Evolutionary conservation across 208 protist genomes (phyloP), one percentile per base, ranked within the genome.

Genomic region (Trypanosoma melophagium): DNA sequence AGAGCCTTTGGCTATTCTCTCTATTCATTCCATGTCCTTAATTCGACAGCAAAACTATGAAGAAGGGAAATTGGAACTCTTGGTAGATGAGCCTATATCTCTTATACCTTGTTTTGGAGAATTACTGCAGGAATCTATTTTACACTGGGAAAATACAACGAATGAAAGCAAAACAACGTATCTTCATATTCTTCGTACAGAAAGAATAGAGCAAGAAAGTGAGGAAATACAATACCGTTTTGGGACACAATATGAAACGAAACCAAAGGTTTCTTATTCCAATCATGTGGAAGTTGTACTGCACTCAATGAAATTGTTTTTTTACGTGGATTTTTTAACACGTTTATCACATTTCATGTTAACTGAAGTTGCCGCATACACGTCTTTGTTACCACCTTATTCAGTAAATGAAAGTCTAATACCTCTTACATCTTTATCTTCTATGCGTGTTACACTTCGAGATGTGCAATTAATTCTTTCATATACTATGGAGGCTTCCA

Each of bases 1-100:
- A 28, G 71, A 76, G n/a, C 56, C 52, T 13, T 24, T 76, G 7
- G 71, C 62, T 12, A 13, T 47, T 9, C 31, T 76, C 7, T 59
- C 54, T 17, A 10, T 64, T 12, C 24, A 13, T n/a, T 56, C 54
- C 16, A 19, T 76, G 19, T 28, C 21, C 0, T 21, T 22, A 25
- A 40, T 28, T 12, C 19, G 42, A 14, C 53, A 56, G 16, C 44
- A 65, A 14, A 38, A 13, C 22, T 17, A 21, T 54, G 22, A 41
- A 0, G 25, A 61, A 13, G 50, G 41, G 13, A 67, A n/a, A 35
- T 3, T 56, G 47, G 51, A 60, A 17, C 22, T 74, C 9, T 8
- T 22, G 14, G 4, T 66, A 13, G 14, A 61, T 62, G 22, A 66
- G 17, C 49, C 52, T 17, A 38, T 74, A 24, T 52, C 45, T 54